Evolutionary conservation across 2,329 filamentous ascomycete species (phyloP).

Genomic region (Fusarium staphyleae): DNA sequence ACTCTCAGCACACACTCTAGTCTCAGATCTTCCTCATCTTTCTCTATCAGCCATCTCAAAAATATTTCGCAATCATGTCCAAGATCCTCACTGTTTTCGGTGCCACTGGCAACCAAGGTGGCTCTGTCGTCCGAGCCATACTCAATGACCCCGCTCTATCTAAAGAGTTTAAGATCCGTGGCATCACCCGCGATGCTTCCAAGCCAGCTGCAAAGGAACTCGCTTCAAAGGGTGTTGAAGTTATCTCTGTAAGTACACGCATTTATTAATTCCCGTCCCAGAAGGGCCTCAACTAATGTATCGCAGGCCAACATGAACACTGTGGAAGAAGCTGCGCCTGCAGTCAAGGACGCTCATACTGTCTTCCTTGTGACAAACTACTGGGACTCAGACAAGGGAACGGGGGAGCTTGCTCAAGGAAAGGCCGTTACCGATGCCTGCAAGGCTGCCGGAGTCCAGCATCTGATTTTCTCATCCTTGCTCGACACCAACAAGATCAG

Average conservation of each 20-base stretch:
- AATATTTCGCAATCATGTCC: conserved; percentile 41
- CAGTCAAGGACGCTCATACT: conserved; percentile 52
- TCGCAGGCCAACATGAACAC: conserved; percentile 53
- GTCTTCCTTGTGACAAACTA: conserved; percentile 53
- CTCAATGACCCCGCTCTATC: conserved; percentile 56
- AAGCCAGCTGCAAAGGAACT: conserved; percentile 52
- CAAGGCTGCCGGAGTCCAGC: conserved; percentile 52
- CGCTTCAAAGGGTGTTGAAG: conserved; percentile 50
- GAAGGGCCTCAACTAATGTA: neutral
- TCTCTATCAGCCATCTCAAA: no score
- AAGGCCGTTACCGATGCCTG: conserved; percentile 56
- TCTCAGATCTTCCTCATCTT: neutral
- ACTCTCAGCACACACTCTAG: neutral
- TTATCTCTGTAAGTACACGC: conserved; percentile 46
- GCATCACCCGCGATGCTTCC: conserved; percentile 54
- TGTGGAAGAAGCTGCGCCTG: conserved; percentile 45
- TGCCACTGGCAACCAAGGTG: conserved; percentile 58
- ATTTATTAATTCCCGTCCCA: neutral
- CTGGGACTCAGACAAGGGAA: conserved; percentile 45
- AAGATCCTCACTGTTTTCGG: conserved; percentile 55
- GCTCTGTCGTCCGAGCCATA: conserved; percentile 54
- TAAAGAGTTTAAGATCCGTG: conserved; percentile 54
- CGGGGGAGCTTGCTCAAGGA: conserved; percentile 52
- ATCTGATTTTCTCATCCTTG: conserved; percentile 57
- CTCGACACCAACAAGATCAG: conserved; percentile 49